These are phyloP conservation scores for Saccharomycopsis malanga DNA, from an alignment of 805 yeast species.

Conservation along the genomic window DNA sequence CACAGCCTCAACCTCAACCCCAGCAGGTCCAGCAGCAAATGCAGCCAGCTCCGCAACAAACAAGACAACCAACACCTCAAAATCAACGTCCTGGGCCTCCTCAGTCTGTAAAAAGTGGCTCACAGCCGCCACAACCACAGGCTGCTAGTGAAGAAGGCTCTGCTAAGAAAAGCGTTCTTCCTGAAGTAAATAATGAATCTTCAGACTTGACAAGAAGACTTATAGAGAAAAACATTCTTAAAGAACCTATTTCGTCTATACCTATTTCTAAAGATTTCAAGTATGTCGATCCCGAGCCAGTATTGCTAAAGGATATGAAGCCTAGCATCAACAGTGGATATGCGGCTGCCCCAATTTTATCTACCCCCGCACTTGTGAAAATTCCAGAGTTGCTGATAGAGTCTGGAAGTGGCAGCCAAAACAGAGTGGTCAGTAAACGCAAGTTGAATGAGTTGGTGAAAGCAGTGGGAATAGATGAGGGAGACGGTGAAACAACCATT, in stretches of 20 bases:
- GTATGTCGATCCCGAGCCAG: constrained; percentile 60
- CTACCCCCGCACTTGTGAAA: constrained; percentile 67
- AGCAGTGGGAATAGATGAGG: constrained; percentile 77
- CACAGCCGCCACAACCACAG: not conserved
- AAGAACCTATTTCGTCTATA: constrained; percentile 55
- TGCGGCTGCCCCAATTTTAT: constrained; percentile 63
- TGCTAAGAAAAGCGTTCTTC: not conserved
- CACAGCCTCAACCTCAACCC: not conserved
- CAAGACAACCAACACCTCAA: constrained; percentile 21
- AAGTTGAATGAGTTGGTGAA: constrained; percentile 82
- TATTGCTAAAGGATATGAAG: constrained; percentile 57
- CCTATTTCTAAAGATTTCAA: constrained; percentile 66
- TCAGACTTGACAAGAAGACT: constrained; percentile 18
- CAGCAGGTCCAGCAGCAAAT: constrained; percentile 1
- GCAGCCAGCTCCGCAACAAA: constrained; percentile 18
- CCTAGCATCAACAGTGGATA: constrained; percentile 84
- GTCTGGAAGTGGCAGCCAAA: constrained; percentile 36
- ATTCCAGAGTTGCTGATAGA: constrained; percentile 80
- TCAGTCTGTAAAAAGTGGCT: not conserved
- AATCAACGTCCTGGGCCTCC: constrained; percentile 17
- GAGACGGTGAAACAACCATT: constrained; percentile 81
- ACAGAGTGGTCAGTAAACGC: constrained; percentile 79
- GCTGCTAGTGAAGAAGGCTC: not conserved
- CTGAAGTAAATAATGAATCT: not conserved
- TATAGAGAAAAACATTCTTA: constrained; percentile 32